Conservation (phyloP, 2,329 filamentous ascomycete genomes). For the Colletotrichum sp. region DNA sequence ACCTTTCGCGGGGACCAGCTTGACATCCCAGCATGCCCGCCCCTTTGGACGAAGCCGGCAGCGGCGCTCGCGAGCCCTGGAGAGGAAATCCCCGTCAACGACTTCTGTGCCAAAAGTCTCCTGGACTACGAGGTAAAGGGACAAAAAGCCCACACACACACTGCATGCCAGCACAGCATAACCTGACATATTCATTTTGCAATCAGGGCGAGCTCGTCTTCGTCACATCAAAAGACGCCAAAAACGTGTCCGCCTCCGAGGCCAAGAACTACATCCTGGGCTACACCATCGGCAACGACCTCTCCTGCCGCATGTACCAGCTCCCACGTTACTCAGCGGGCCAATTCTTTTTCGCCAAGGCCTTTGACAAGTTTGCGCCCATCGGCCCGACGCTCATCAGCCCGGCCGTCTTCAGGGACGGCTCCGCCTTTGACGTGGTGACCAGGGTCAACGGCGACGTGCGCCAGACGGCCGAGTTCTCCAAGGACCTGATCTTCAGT, state of each 20-base stretch:
- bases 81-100: not conserved
- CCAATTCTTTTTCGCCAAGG: slow-evolving; percentile 23
- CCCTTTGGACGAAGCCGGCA: not conserved
- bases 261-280: slow-evolving; percentile 58
- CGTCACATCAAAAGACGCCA: slow-evolving; percentile 42
- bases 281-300: slow-evolving; percentile 61
- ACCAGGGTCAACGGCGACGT: not conserved
- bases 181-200: not conserved
- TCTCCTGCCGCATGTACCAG: slow-evolving; percentile 54
- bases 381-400: not conserved
- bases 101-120: not conserved
- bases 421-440: not conserved
- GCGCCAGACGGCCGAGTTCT: not conserved
- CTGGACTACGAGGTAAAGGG: not conserved
- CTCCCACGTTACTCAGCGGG: slow-evolving; percentile 39
- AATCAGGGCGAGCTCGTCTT: not conserved
- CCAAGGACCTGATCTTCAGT: not conserved
- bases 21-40: not conserved
- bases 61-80: not conserved
- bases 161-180: not conserved
- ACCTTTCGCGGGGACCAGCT: not conserved
- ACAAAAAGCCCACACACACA: not conserved
- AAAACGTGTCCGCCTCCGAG: slow-evolving; percentile 51
- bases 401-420: not conserved
- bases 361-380: not conserved